A percentile compares a stretch with the other conserved stretches of the same genome.
Evolutionary conservation across 345 rosid genomes (phyloP).

Genomic region (Toxicodendron radicans): DNA sequence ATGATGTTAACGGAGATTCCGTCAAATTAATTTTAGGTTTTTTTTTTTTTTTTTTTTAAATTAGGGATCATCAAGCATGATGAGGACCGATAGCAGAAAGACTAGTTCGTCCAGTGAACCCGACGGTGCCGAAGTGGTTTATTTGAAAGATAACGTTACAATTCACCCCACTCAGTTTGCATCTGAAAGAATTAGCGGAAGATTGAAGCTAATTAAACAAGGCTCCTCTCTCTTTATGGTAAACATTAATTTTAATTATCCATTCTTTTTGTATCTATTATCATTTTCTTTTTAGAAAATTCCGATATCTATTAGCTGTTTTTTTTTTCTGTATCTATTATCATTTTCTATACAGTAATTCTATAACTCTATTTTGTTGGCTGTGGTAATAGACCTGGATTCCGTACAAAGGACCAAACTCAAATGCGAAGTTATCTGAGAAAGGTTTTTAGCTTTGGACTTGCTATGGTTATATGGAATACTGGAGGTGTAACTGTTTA

Average conservation of each 20-base stretch:
- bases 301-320: neutral
- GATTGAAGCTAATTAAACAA: slow-evolving; percentile 87
- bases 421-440: slow-evolving; percentile 70
- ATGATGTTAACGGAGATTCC: neutral
- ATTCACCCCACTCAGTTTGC: slow-evolving; percentile 92
- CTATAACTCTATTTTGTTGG: neutral
- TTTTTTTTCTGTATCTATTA: neutral
- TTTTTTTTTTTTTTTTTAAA: slow-evolving; percentile 13
- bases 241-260: slow-evolving; percentile 8
- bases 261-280: neutral
- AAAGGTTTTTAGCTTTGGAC: slow-evolving; percentile 51
- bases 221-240: slow-evolving; percentile 74
- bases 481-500: neutral
- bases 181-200: slow-evolving; percentile 87
- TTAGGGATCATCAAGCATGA: slow-evolving; percentile 77
- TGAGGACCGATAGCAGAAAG: slow-evolving; percentile 61
- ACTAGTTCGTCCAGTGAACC: slow-evolving; percentile 57
- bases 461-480: neutral
- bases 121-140: slow-evolving; percentile 73
- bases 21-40: neutral
- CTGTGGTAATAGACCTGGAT: slow-evolving; percentile 69
- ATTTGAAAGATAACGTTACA: slow-evolving; percentile 73
- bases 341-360: neutral
- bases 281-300: neutral
- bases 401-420: slow-evolving; percentile 79